A percentile compares a stretch with the other conserved stretches of the same genome.
Conservation (phyloP, 2,329 filamentous ascomycete species). For the Fusarium staphyleae region DNA sequence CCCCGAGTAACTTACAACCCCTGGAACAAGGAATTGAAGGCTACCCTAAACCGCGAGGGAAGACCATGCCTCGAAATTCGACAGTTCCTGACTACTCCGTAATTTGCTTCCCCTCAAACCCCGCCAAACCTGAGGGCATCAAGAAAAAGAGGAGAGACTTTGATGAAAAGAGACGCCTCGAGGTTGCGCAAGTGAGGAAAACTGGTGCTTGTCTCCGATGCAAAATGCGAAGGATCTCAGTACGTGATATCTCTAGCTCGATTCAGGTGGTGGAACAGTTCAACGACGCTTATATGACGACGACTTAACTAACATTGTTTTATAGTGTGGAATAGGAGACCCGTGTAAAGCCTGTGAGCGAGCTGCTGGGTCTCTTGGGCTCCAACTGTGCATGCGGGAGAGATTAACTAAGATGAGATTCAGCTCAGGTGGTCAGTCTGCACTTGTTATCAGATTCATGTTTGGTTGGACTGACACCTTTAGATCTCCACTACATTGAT, state of each 20-base stretch:
- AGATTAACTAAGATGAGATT: slow-evolving; percentile 42
- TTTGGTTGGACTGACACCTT: neutral
- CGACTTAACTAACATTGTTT: slow-evolving; percentile 5
- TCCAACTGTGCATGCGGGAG: slow-evolving; percentile 39
- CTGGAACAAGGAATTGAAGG: neutral
- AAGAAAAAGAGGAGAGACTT: slow-evolving; percentile 42
- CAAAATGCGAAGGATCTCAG: slow-evolving; percentile 40
- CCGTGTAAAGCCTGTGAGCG: slow-evolving; percentile 38
- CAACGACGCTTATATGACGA: neutral
- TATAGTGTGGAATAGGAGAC: slow-evolving; percentile 37
- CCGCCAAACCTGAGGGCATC: slow-evolving; percentile 35
- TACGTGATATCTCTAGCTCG: slow-evolving; percentile 23
- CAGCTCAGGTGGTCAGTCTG: slow-evolving; percentile 37
- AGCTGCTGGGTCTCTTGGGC: slow-evolving; percentile 37
- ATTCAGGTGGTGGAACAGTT: neutral
- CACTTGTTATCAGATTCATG: neutral
- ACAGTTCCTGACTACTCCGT: slow-evolving; percentile 34
- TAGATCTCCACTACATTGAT: slow-evolving; percentile 42
- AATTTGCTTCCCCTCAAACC: slow-evolving; percentile 42
- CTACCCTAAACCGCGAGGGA: neutral
- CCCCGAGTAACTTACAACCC: slow-evolving; percentile 5
- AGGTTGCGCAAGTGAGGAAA: slow-evolving; percentile 41
- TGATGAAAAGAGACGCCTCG: slow-evolving; percentile 36
- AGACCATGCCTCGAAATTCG: slow-evolving; percentile 9
- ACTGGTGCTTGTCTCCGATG: slow-evolving; percentile 40